Evolutionary conservation across 2,329 filamentous ascomycete species (phyloP).

Genomic region (Ascochyta lentis): DNA sequence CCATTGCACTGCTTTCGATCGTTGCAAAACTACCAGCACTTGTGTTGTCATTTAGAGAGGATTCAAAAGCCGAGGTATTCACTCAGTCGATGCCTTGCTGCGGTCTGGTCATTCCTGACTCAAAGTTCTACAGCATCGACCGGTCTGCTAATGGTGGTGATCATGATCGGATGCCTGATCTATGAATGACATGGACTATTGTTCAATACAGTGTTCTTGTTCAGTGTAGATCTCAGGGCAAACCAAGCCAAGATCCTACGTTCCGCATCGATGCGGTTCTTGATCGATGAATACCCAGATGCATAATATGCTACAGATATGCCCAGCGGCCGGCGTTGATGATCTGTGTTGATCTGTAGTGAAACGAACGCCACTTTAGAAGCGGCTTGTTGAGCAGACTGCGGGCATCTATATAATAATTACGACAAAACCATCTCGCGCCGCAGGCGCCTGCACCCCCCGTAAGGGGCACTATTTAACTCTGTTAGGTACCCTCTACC

Average conservation of each 20-base stretch:
- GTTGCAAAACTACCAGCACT: too few relatives aligned
- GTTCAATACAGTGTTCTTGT: background rate
- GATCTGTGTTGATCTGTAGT: background rate
- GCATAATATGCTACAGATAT: background rate
- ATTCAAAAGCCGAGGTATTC: too few relatives aligned
- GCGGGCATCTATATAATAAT: background rate
- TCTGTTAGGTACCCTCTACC: too few relatives aligned
- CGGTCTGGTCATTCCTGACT: too few relatives aligned
- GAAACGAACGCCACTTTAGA: background rate
- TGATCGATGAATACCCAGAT: background rate
- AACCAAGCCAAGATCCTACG: background rate
- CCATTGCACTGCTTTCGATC: too few relatives aligned
- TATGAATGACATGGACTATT: too few relatives aligned
- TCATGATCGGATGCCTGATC: background rate
- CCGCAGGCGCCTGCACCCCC: too few relatives aligned
- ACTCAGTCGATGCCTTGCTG: too few relatives aligned
- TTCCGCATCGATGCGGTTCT: background rate
- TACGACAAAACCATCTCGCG: too few relatives aligned
- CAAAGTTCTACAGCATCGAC: background rate
- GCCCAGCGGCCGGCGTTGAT: background rate
- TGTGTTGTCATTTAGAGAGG: too few relatives aligned
- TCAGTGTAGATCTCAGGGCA: background rate
- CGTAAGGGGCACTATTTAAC: too few relatives aligned
- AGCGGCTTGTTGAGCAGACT: background rate
- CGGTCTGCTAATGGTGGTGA: background rate